phyloP scores from a whole-genome alignment of 176 grass and related monocot species.

The Thinopyrum elongatum region DNA sequence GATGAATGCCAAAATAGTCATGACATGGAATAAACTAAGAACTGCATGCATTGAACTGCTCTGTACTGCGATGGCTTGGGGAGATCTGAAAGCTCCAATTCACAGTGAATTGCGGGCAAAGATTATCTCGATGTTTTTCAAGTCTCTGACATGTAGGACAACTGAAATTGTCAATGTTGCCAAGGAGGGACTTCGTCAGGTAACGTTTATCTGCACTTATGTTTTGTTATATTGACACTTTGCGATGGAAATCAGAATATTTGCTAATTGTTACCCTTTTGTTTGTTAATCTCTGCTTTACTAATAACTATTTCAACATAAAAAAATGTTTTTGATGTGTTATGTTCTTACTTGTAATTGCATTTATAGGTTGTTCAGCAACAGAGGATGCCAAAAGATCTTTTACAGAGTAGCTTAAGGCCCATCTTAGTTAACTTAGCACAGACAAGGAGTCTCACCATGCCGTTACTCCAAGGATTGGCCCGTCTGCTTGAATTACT shows the following conservation, averaged over 20 bases:
- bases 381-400: slow-evolving; percentile 99
- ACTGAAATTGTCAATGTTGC: slow-evolving; percentile 95
- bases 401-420: slow-evolving; percentile 90
- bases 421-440: slow-evolving; percentile 99
- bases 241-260: not conserved
- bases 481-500: slow-evolving; percentile 93
- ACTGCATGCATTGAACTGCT: slow-evolving; percentile 98
- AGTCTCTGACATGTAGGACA: slow-evolving; percentile 91
- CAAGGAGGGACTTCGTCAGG: slow-evolving; percentile 98
- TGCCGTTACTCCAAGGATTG: slow-evolving; percentile 97
- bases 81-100: slow-evolving; percentile 81
- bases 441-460: slow-evolving; percentile 90
- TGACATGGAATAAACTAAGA: slow-evolving; percentile 91
- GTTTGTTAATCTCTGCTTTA: not conserved
- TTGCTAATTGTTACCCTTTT: not conserved
- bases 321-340: not conserved
- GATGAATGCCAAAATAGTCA: slow-evolving; percentile 90
- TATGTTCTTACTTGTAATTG: slow-evolving; percentile 10
- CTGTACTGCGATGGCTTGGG: slow-evolving; percentile 99
- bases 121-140: slow-evolving; percentile 99
- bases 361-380: slow-evolving; percentile 88
- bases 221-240: slow-evolving; percentile 6
- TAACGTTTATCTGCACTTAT: slow-evolving; percentile 21
- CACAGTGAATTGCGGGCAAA: slow-evolving; percentile 87
- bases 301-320: not conserved